phyloP scores from a whole-genome alignment of 495 filamentous ascomycete species.

The Apiosordaria backusii region DNA sequence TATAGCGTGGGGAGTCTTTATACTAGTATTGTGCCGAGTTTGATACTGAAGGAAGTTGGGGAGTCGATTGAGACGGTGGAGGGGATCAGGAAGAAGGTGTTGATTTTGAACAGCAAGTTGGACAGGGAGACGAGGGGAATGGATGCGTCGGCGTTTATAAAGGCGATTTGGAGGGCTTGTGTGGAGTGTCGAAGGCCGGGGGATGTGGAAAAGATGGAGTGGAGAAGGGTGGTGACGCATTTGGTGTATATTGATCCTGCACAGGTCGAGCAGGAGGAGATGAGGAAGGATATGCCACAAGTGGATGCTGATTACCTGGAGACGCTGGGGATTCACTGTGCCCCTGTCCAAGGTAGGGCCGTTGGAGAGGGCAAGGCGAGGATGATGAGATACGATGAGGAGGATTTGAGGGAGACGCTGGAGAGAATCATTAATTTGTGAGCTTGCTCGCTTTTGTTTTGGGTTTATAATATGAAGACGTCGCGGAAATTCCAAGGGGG shows the following conservation, averaged over 20 bases:
- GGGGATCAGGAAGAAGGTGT: slow-evolving; percentile 64
- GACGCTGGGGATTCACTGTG: slow-evolving; percentile 67
- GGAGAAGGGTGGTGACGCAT: slow-evolving; percentile 70
- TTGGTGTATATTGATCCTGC: slow-evolving; percentile 60
- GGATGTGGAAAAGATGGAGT: slow-evolving; percentile 31
- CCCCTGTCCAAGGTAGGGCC: slow-evolving; percentile 71
- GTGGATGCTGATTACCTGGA: slow-evolving; percentile 65
- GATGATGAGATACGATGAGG: slow-evolving; percentile 68
- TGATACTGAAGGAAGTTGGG: slow-evolving; percentile 66
- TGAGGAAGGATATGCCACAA: slow-evolving; percentile 51
- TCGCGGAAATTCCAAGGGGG: too few relatives aligned
- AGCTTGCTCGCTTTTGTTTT: background rate
- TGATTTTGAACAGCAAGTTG: slow-evolving; percentile 77
- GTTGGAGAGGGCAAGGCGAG: slow-evolving; percentile 36
- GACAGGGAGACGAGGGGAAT: slow-evolving; percentile 80
- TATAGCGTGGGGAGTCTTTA: slow-evolving; percentile 92
- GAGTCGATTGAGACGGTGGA: slow-evolving; percentile 38
- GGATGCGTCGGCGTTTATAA: slow-evolving; percentile 72
- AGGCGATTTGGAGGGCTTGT: slow-evolving; percentile 69
- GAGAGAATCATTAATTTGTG: slow-evolving; percentile 64
- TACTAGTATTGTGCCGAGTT: slow-evolving; percentile 69
- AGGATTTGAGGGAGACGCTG: slow-evolving; percentile 68
- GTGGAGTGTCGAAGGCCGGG: slow-evolving; percentile 38
- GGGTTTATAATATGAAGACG: background rate
- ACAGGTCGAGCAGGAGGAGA: slow-evolving; percentile 52